These are phyloP conservation scores for Cryptococcus amylolentus DNA, from an alignment of 1,284 basidiomycete species.

Conservation along the genomic window DNA sequence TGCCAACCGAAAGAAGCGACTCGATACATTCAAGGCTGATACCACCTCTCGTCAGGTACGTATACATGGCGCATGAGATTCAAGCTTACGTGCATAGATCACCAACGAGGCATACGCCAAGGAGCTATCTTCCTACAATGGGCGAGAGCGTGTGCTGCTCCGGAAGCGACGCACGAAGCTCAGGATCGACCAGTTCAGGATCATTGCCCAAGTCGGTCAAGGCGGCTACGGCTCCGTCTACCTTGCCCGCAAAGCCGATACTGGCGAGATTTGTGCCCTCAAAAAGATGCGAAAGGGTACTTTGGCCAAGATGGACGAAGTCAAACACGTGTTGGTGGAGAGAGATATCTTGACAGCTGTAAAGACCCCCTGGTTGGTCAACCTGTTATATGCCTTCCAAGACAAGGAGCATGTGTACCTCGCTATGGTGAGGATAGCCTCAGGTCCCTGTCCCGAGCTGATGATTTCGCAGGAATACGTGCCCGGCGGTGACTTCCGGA, in stretches of 20 bases:
- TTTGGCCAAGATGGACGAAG: conserved; percentile 92
- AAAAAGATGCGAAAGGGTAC: conserved; percentile 95
- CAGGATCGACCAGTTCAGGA: conserved; percentile 82
- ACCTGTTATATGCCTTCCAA: conserved; percentile 89
- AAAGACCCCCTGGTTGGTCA: conserved; percentile 91
- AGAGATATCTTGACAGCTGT: conserved; percentile 93
- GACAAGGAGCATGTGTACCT: conserved; percentile 84
- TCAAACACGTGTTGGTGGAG: conserved; percentile 89
- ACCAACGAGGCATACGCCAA: conserved; percentile 63
- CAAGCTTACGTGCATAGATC: conserved; percentile 25
- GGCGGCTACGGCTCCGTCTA: conserved; percentile 96
- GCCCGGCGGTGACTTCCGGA: conserved; percentile 92
- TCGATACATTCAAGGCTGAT: conserved; percentile 76
- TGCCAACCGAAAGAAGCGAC: conserved; percentile 73
- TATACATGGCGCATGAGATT: conserved; percentile 1
- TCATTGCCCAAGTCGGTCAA: conserved; percentile 94
- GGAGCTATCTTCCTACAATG: conserved; percentile 86
- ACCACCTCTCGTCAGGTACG: conserved; percentile 63
- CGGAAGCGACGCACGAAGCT: conserved; percentile 81
- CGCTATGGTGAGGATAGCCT: conserved; percentile 62
- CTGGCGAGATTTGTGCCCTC: conserved; percentile 87
- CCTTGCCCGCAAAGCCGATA: conserved; percentile 82
- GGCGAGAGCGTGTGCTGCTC: conserved; percentile 84
- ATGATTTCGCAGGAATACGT: conserved; percentile 72
- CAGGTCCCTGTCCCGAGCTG: background rate